Percentiles rank a stretch among this genome's conserved stretches.
Conservation (phyloP, 768 basidiomycete genomes). For the Auricularia sp. region DNA sequence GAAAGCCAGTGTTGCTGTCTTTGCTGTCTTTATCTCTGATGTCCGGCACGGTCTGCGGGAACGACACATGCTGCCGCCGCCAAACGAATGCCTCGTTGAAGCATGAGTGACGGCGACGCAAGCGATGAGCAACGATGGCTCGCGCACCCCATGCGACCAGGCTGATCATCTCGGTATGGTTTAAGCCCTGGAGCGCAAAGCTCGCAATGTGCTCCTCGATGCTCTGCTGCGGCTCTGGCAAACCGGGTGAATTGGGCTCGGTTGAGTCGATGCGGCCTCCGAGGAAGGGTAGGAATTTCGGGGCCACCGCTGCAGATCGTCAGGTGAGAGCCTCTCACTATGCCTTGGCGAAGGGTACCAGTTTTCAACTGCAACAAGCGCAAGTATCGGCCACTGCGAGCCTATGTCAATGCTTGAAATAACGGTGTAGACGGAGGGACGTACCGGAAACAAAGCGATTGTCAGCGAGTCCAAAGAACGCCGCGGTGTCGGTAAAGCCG, state of each 20-base stretch:
- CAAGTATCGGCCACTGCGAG: no score
- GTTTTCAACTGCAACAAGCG: no score
- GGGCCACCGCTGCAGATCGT: conserved; percentile 27
- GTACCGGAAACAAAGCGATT: no score
- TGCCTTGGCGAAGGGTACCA: no score
- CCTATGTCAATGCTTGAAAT: no score
- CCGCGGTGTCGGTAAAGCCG: no score
- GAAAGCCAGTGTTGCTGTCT: not conserved
- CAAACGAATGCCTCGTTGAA: conserved; percentile 11
- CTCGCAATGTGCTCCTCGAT: conserved; percentile 29
- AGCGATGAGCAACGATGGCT: no score
- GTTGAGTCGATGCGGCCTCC: conserved; percentile 35
- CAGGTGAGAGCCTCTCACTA: not conserved
- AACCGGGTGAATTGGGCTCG: conserved; percentile 29
- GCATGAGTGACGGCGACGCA: conserved; percentile 32
- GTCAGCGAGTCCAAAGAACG: no score
- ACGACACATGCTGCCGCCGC: conserved; percentile 31
- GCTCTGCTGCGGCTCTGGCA: conserved; percentile 33
- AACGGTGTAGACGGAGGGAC: no score
- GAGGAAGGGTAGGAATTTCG: conserved; percentile 26
- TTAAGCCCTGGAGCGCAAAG: conserved; percentile 37
- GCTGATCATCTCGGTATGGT: conserved; percentile 37
- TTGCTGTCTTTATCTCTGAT: not conserved
- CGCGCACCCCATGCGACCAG: conserved; percentile 30
- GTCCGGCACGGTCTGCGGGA: conserved; percentile 31